These are phyloP conservation scores for Cubamyces sp. DNA, from an alignment of 768 basidiomycete genomes.

Conservation along the genomic window DNA sequence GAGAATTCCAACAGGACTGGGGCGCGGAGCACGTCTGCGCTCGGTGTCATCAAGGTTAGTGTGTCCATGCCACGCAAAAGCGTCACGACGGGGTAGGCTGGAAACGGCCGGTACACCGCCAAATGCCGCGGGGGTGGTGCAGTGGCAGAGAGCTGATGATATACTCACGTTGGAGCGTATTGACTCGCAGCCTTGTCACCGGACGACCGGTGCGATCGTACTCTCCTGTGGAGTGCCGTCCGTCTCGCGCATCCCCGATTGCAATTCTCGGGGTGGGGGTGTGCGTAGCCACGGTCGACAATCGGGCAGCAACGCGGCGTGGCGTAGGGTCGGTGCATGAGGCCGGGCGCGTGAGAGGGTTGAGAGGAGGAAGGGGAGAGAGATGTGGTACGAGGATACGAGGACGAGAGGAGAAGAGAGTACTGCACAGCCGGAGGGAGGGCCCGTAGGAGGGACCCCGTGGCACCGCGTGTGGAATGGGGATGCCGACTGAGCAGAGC, in stretches of 20 bases:
- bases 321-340: neutral
- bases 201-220: slow-evolving; percentile 17
- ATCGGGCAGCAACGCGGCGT: neutral
- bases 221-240: slow-evolving; percentile 7
- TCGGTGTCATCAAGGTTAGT: neutral
- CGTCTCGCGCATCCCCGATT: too few species aligned
- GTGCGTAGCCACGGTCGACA: too few species aligned
- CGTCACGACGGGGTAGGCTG: neutral
- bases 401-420: too few species aligned
- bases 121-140: neutral
- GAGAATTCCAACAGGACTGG: neutral
- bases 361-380: neutral
- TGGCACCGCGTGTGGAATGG: slow-evolving; percentile 20
- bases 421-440: neutral
- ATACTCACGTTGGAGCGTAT: slow-evolving; percentile 19
- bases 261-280: too few species aligned
- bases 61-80: neutral
- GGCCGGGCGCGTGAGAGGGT: slow-evolving; percentile 10
- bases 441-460: slow-evolving; percentile 15
- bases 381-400: neutral
- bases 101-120: neutral
- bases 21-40: neutral
- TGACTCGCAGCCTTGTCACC: slow-evolving; percentile 12
- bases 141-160: slow-evolving; percentile 5
- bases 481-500: slow-evolving; percentile 16